phyloP scores from a whole-genome alignment of 2,329 filamentous ascomycete species.

The Phialemonium atrogriseum region DNA sequence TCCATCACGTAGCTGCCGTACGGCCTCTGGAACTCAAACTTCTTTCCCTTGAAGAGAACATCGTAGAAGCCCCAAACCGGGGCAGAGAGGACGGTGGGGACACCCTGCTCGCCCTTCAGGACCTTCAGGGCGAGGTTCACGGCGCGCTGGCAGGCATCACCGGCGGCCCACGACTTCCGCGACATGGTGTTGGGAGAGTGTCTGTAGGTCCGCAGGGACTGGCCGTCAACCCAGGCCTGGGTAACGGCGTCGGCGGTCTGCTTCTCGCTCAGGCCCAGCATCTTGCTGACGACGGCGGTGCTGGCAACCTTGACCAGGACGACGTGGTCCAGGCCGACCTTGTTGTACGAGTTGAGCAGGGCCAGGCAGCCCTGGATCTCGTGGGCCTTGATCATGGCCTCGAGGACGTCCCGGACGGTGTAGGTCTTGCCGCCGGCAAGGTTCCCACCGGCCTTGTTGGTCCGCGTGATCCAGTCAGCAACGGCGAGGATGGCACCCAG shows the following conservation, averaged over 20 bases:
- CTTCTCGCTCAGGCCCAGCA: slow-evolving; percentile 81
- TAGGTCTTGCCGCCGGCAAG: slow-evolving; percentile 82
- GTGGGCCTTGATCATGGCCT: slow-evolving; percentile 98
- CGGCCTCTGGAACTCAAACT: slow-evolving; percentile 90
- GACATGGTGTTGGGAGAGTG: slow-evolving; percentile 99
- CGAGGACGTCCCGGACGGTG: slow-evolving; percentile 82
- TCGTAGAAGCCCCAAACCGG: slow-evolving; percentile 98
- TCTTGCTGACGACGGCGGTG: slow-evolving; percentile 87
- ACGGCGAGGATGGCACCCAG: slow-evolving; percentile 93
- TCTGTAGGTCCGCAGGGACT: slow-evolving; percentile 91
- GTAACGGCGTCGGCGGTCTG: slow-evolving; percentile 94
- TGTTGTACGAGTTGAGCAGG: slow-evolving; percentile 97
- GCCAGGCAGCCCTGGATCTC: slow-evolving; percentile 97
- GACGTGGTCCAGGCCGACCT: slow-evolving; percentile 95
- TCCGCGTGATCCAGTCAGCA: slow-evolving; percentile 94
- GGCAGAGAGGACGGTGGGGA: slow-evolving; percentile 87
- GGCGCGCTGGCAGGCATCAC: slow-evolving; percentile 92
- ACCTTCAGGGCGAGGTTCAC: slow-evolving; percentile 90
- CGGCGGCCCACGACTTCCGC: slow-evolving; percentile 96
- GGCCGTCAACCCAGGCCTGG: slow-evolving; percentile 95
- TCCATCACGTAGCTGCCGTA: slow-evolving; percentile 99
- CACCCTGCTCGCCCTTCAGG: slow-evolving; percentile 79
- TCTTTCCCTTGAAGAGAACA: slow-evolving; percentile 90
- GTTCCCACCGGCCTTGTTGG: slow-evolving; percentile 67
- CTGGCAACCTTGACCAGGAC: slow-evolving; percentile 97